These are phyloP conservation scores for Cucurbita ficifolia DNA, from an alignment of 306 rosid species.

Conservation along the genomic window DNA sequence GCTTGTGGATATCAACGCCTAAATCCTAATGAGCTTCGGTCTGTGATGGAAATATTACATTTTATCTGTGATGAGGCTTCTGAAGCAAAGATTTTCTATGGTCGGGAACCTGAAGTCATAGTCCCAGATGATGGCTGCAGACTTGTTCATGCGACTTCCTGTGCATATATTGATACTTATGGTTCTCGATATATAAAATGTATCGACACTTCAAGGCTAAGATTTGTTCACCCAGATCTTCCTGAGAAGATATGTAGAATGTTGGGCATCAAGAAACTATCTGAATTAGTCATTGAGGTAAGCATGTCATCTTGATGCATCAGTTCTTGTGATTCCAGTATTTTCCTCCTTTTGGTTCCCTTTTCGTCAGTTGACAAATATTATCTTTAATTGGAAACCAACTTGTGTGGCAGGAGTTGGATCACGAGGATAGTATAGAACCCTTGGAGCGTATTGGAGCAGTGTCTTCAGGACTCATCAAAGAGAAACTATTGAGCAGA, in stretches of 20 bases:
- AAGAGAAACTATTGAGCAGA: constrained; percentile 53
- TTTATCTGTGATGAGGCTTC: constrained; percentile 56
- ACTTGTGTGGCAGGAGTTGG: constrained; percentile 55
- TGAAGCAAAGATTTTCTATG: constrained; percentile 27
- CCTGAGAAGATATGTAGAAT: constrained; percentile 60
- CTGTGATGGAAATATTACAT: constrained; percentile 78
- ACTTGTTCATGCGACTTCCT: constrained; percentile 73
- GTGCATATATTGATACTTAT: constrained; percentile 72
- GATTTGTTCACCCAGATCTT: constrained; percentile 84
- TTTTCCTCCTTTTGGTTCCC: neutral
- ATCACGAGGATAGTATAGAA: constrained; percentile 40
- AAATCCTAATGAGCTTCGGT: constrained; percentile 95
- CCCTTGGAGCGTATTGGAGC: constrained; percentile 41
- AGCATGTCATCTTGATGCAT: constrained; percentile 15
- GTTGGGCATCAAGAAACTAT: constrained; percentile 66
- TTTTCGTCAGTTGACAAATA: neutral
- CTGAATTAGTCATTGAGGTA: constrained; percentile 80
- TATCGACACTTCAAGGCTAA: constrained; percentile 67
- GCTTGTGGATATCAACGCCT: constrained; percentile 84
- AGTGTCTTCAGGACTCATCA: constrained; percentile 41
- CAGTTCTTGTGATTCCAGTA: constrained; percentile 1
- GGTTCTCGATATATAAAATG: constrained; percentile 76
- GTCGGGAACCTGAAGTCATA: constrained; percentile 59
- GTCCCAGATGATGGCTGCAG: constrained; percentile 93
- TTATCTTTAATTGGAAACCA: constrained; percentile 18